Evolutionary conservation across 75 land plant genomes (phyloP), one percentile per base, ranked within the genome.

Genomic region (Pseudotsuga menziesii): DNA sequence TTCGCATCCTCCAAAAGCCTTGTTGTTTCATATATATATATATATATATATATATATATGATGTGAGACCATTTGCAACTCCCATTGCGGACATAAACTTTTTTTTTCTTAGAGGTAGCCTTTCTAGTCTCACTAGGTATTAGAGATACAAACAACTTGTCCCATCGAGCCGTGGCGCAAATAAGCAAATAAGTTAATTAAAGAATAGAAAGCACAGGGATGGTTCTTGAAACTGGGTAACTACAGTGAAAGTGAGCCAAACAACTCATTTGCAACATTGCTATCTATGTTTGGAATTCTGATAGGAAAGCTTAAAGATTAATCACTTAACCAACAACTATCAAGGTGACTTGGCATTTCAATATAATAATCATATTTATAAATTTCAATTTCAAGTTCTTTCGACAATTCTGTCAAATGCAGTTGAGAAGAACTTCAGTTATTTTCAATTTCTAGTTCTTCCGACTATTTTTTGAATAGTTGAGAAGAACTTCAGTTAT

Each of bases 101-200:
- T 93, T 19, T 85, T 85, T 27, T 93, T 93, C 78, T 90, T 93
- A 60, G 90, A 85, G 6, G 86, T 86, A 44, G 83, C 82, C 72
- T 89, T 93, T 69, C 89, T 91, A 61, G 91, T 85, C 62, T 93
- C 95, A 57, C 79, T 76, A 58, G 95, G 83, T 62, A 85, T 87
- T 60, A 91, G 82, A 9, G 95, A 91, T 63, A 93, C 84, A 80
- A 87, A 84, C 58, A 93, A 76, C 59, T 88, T 90, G 72, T 90
- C 92, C 95, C 95, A 93, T 73, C 95, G 93, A 77, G 72, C 55
- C 89, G 95, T 75, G 93, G 93, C 78, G 91, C 76, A 19, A 77
- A 66, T 54, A 48, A 66, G 17, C 13, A 66, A 15, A n/a, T 2
- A 39, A 20, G 54, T 25, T 60, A 60, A 14, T 27, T 60, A 23